A percentile compares a stretch with the other conserved stretches of the same genome.
These are phyloP conservation scores for Cucurbita pepo DNA, from an alignment of 306 rosid genomes.

Conservation along the genomic window DNA sequence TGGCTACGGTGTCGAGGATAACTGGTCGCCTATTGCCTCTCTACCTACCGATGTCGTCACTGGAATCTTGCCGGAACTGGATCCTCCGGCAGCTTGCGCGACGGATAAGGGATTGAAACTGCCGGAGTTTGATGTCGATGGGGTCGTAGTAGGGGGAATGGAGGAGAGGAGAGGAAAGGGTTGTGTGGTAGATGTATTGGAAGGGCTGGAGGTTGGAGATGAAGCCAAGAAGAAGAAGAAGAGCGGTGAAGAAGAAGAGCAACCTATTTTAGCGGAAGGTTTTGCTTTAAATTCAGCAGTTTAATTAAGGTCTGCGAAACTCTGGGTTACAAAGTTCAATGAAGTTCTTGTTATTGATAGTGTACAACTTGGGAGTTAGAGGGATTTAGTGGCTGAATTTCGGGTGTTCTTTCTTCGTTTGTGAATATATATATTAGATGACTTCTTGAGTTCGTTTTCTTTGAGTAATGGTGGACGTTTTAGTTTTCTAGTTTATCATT, in stretches of 20 bases:
- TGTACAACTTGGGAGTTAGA: background rate
- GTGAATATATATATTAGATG: background rate
- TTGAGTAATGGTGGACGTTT: too few relatives aligned
- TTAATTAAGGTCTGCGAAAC: background rate
- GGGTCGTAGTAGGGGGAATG: slow-evolving; percentile 29
- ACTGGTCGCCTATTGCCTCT: slow-evolving; percentile 16
- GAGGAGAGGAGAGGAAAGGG: slow-evolving; percentile 22
- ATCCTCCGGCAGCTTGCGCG: slow-evolving; percentile 24
- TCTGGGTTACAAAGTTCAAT: background rate
- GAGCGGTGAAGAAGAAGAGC: slow-evolving; percentile 4
- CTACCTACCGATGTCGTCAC: slow-evolving; percentile 18
- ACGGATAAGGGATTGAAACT: slow-evolving; percentile 17
- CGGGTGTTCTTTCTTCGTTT: background rate
- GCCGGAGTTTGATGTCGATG: slow-evolving; percentile 13
- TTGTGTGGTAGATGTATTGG: slow-evolving; percentile 59
- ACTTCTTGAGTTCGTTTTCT: too few relatives aligned
- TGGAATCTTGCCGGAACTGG: slow-evolving; percentile 18
- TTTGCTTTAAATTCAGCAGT: slow-evolving; percentile 16
- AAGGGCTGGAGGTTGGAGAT: slow-evolving; percentile 32
- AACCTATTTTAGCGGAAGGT: slow-evolving; percentile 44
- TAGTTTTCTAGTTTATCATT: too few relatives aligned
- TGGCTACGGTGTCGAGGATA: slow-evolving; percentile 23
- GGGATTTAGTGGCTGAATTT: background rate
- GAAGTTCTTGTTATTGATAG: background rate
- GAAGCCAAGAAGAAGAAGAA: slow-evolving; percentile 9